Conservation (phyloP, 2,329 filamentous ascomycete species). For the Mollisia scopiformis region DNA sequence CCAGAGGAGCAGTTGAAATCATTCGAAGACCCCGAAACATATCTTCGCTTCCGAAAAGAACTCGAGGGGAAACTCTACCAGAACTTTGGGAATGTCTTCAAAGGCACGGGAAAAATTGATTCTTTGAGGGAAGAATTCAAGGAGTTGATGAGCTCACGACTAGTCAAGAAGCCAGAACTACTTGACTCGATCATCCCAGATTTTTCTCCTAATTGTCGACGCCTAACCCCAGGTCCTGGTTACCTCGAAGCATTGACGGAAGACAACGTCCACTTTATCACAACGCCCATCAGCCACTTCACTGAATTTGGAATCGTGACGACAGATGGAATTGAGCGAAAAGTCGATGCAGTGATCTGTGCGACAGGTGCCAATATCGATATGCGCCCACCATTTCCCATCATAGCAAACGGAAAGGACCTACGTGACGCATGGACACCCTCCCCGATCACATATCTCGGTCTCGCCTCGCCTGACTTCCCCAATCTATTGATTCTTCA, state of each 20-base stretch:
- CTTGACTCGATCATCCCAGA: conserved; percentile 38
- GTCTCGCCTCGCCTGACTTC: conserved; percentile 64
- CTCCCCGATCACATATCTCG: conserved; percentile 68
- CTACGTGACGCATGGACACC: conserved; percentile 59
- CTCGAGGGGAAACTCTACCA: conserved; percentile 66
- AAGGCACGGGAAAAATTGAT: conserved; percentile 45
- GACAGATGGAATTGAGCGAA: conserved; percentile 55
- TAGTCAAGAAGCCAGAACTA: conserved; percentile 44
- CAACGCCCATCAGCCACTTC: conserved; percentile 58
- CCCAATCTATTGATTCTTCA: conserved; percentile 69
- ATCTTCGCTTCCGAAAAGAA: conserved; percentile 60
- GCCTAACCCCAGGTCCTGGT: conserved; percentile 51
- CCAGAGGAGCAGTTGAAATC: conserved; percentile 54
- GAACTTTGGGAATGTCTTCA: conserved; percentile 47
- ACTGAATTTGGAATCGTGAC: conserved; percentile 63
- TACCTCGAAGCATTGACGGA: conserved; percentile 67
- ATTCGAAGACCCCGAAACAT: conserved; percentile 59
- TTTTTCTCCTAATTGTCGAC: conserved; percentile 48
- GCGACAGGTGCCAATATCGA: conserved; percentile 68
- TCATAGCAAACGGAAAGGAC: conserved; percentile 57
- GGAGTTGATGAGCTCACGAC: conserved; percentile 43
- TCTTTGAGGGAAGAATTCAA: conserved; percentile 38
- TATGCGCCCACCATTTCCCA: conserved; percentile 61
- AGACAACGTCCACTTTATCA: conserved; percentile 65
- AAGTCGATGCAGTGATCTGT: conserved; percentile 68